These are phyloP conservation scores for Fistulinella cinereoalba DNA, from an alignment of 1,284 basidiomycete species.

Conservation along the genomic window DNA sequence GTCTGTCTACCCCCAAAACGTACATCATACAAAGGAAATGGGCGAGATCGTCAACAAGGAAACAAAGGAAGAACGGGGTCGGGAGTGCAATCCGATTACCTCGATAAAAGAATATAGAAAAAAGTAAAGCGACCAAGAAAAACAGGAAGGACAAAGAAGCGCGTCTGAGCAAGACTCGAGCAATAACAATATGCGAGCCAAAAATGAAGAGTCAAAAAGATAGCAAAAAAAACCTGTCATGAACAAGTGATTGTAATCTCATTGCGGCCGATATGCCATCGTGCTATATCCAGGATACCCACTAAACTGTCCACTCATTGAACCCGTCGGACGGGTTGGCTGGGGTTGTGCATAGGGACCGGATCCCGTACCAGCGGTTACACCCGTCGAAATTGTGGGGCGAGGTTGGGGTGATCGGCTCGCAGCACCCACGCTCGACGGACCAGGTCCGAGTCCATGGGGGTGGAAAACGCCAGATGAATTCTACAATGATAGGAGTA, in stretches of 20 bases:
- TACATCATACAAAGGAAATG: too few relatives aligned
- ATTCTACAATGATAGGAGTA: slow-evolving; percentile 14
- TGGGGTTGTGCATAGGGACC: slow-evolving; percentile 25
- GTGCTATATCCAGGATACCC: slow-evolving; percentile 18
- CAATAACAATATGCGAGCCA: slow-evolving; percentile 25
- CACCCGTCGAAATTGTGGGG: slow-evolving; percentile 11
- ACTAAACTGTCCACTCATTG: slow-evolving; percentile 16
- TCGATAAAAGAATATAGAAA: too few relatives aligned
- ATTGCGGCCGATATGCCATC: slow-evolving; percentile 23
- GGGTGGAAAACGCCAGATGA: slow-evolving; percentile 20
- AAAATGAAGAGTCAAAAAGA: background rate
- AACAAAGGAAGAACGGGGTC: too few relatives aligned
- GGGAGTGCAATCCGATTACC: too few relatives aligned
- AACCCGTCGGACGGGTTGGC: slow-evolving; percentile 16
- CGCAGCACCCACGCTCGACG: slow-evolving; percentile 8
- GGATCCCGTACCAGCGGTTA: background rate
- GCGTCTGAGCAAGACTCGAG: slow-evolving; percentile 4
- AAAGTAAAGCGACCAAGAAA: background rate
- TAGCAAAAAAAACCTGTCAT: background rate
- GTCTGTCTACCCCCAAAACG: too few relatives aligned
- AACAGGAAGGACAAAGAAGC: background rate
- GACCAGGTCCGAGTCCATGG: slow-evolving; percentile 4
- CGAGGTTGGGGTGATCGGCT: slow-evolving; percentile 22
- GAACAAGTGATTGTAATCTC: slow-evolving; percentile 3
- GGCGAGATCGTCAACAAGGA: too few relatives aligned